Percentiles rank a stretch among this genome's conserved stretches.
Conservation (phyloP, 306 rosid species). For the Datisca glomerata region DNA sequence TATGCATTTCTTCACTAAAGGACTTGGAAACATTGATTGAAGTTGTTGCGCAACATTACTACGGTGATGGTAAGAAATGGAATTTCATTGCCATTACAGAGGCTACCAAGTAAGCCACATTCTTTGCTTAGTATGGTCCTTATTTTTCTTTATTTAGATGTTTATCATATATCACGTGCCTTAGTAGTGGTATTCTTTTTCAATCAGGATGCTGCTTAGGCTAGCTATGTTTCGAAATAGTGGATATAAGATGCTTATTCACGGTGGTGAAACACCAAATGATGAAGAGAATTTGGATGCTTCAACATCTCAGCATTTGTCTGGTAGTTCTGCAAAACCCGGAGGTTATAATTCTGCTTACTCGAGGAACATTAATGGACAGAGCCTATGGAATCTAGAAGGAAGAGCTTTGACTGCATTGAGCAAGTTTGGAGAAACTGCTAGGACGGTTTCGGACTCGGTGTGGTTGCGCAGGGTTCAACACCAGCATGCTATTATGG, state of each 20-base stretch:
- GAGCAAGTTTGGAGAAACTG: slow-evolving; percentile 70
- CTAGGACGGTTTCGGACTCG: slow-evolving; percentile 48
- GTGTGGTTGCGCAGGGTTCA: slow-evolving; percentile 41
- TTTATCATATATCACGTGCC: slow-evolving; percentile 10
- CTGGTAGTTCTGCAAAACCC: slow-evolving; percentile 19
- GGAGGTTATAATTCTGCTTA: slow-evolving; percentile 25
- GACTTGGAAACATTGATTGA: slow-evolving; percentile 87
- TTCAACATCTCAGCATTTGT: slow-evolving; percentile 24
- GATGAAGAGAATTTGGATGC: slow-evolving; percentile 21
- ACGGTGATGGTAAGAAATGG: slow-evolving; percentile 85
- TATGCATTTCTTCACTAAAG: slow-evolving; percentile 82
- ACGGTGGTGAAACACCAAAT: slow-evolving; percentile 71
- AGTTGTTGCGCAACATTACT: slow-evolving; percentile 81
- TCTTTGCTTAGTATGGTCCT: slow-evolving; percentile 7
- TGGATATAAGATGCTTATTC: slow-evolving; percentile 82
- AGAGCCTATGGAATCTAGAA: slow-evolving; percentile 53
- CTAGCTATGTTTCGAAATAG: slow-evolving; percentile 68
- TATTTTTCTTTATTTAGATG: slow-evolving; percentile 6
- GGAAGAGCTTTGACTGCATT: slow-evolving; percentile 83
- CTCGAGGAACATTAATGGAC: slow-evolving; percentile 26
- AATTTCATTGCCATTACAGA: slow-evolving; percentile 84
- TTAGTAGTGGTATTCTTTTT: slow-evolving; percentile 7
- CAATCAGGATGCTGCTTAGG: slow-evolving; percentile 68
- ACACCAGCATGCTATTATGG: slow-evolving; percentile 46
- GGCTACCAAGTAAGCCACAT: slow-evolving; percentile 65